Evolutionary conservation across 306 rosid species (phyloP), one percentile per base, ranked within the genome.

Genomic region (Cicer arietinum): DNA sequence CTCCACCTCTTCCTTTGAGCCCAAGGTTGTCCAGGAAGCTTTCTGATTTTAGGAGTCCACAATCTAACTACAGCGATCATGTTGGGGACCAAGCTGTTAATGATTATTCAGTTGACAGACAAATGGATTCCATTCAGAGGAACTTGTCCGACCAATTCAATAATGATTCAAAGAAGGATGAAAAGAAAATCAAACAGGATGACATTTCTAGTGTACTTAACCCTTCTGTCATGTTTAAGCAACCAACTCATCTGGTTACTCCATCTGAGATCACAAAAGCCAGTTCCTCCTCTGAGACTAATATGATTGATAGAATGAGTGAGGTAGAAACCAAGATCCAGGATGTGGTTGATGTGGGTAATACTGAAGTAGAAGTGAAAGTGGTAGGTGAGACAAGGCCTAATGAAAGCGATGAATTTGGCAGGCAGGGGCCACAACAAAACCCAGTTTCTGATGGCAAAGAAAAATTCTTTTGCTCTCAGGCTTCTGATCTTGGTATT

Each of bases 401-500:
- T 84, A 77, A 78, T 80, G 94, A 86, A 74, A 86, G 54, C 39
- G 84, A 84, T 72, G 97, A 89, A 67, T 86, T 79, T 80, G 83
- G 84, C 37, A 73, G 72, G 54, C 94, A 79, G 64, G 88, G 86
- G 66, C 87, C 85, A 79, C 78, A 86, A 42, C 90, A 86, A 80
- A 87, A 74, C 67, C 77, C 41, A 40, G 62, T 86, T 72, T 77
- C 85, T 30, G 96, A 88, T 58, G 77, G 74, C 68, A 95, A 82
- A 79, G 98, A 90, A 71, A 92, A 88, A 74, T 77, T 65, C 59
- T 95, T 92, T 80, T 90, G 96, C 86, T 92, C 99, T 20, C 99
- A 95, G 80, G 96, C 96, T 7, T 92, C 99, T 10, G 98, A 92
- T 90, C 98, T 95, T 79, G 98, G 99, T 73, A 86, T 90, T 77